phyloP scores from a whole-genome alignment of 163 green algal genomes.

The Chloromonas sp. region DNA sequence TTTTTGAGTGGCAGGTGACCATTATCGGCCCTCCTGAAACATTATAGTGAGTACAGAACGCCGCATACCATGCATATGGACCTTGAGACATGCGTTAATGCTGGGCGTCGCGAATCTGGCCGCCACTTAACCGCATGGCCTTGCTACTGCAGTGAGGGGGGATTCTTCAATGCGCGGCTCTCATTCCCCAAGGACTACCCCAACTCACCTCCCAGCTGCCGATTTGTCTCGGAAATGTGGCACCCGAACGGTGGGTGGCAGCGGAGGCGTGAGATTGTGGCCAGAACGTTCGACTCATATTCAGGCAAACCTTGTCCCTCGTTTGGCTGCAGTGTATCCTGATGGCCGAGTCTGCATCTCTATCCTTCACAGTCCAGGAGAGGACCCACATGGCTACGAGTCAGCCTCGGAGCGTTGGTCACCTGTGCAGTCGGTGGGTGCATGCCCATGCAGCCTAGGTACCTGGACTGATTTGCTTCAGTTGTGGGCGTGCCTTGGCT shows the following conservation, averaged over 20 bases:
- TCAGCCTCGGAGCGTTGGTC: constrained; percentile 91
- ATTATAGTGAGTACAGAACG: constrained; percentile 72
- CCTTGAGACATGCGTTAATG: too few relatives aligned
- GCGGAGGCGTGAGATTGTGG: neutral
- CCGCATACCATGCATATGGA: neutral
- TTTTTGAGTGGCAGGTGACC: constrained; percentile 99
- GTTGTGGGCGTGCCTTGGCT: too few relatives aligned
- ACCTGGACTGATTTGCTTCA: too few relatives aligned
- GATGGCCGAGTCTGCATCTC: constrained; percentile 99
- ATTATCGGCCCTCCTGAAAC: constrained; percentile 98
- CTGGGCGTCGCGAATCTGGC: neutral
- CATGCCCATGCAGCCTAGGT: neutral
- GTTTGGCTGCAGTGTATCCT: constrained; percentile 77
- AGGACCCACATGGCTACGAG: constrained; percentile 96
- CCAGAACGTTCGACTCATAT: too few relatives aligned
- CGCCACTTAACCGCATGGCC: neutral
- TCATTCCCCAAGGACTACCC: constrained; percentile 98
- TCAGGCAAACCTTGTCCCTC: too few relatives aligned
- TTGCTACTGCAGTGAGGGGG: constrained; percentile 76
- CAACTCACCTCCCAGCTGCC: constrained; percentile 86
- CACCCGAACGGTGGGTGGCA: constrained; percentile 86
- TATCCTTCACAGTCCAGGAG: constrained; percentile 95
- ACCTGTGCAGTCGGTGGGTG: constrained; percentile 90
- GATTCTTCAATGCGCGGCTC: constrained; percentile 97
- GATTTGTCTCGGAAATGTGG: constrained; percentile 99